Conservation (phyloP, 179 eudicot genomes). For the Patellifolia procumbens region DNA sequence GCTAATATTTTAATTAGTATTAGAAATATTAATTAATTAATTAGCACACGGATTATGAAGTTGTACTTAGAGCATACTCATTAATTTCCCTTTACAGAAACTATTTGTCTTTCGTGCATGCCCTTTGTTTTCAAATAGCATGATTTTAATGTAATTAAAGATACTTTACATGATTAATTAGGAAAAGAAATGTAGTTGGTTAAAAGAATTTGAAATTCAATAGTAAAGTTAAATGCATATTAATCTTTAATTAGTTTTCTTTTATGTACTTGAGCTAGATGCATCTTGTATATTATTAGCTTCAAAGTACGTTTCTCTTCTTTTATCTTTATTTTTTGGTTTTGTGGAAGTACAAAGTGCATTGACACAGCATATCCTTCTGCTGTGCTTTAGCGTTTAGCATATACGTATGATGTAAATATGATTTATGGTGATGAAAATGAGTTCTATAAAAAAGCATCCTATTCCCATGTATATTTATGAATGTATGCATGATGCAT, state of each 20-base stretch:
- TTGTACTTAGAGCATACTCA: not conserved
- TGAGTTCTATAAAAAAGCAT: too few species aligned
- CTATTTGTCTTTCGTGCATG: conserved; percentile 11
- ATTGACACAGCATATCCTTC: too few species aligned
- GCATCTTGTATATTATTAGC: not conserved
- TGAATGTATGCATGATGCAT: too few species aligned
- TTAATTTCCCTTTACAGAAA: conserved; percentile 10
- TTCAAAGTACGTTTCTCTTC: not conserved
- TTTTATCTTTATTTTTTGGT: too few species aligned
- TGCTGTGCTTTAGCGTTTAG: too few species aligned
- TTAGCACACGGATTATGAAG: conserved; percentile 15
- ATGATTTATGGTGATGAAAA: too few species aligned
- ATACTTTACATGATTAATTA: not conserved
- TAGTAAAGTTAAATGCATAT: not conserved
- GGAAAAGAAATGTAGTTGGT: not conserved
- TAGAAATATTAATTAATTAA: not conserved
- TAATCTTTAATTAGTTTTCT: accelerated
- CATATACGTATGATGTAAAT: too few species aligned
- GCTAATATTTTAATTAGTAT: not conserved
- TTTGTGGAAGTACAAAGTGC: too few species aligned
- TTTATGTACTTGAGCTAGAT: not conserved
- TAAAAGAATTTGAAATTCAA: not conserved
- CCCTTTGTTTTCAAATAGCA: not conserved
- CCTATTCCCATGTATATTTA: too few species aligned
- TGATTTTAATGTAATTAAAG: not conserved